A percentile compares a stretch with the other conserved stretches of the same genome.
phyloP scores from a whole-genome alignment of 2,329 filamentous ascomycete genomes.

The Rhynchosporium secalis region DNA sequence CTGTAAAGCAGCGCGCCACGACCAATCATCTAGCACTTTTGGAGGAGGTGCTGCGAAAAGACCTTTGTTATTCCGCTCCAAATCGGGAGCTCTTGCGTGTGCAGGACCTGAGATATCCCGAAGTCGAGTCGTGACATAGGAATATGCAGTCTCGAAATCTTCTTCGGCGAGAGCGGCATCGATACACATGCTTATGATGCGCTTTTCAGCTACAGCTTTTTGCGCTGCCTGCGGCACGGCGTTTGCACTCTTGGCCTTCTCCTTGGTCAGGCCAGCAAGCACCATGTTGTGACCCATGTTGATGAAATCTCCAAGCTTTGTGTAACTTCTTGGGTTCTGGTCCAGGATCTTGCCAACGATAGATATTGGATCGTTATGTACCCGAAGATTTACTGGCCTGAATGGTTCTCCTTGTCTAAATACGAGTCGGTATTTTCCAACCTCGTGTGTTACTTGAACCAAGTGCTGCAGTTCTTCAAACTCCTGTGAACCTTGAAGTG shows the following conservation, averaged over 20 bases:
- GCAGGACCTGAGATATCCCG: conserved; percentile 42
- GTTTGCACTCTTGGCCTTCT: conserved; percentile 17
- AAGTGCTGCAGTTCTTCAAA: conserved; percentile 62
- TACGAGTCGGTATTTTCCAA: conserved; percentile 75
- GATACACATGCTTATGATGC: conserved; percentile 78
- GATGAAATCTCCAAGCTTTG: conserved; percentile 70
- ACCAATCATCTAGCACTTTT: conserved; percentile 58
- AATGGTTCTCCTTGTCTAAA: conserved; percentile 80
- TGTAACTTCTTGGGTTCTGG: conserved; percentile 74
- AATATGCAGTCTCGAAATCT: conserved; percentile 85
- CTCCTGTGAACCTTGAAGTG: conserved; percentile 53
- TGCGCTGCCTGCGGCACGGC: conserved; percentile 29
- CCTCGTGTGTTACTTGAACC: conserved; percentile 69
- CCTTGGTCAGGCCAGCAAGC: conserved; percentile 52
- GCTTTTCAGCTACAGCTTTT: conserved; percentile 54
- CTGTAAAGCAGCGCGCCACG: conserved; percentile 76
- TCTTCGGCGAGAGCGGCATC: conserved; percentile 74
- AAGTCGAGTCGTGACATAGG: conserved; percentile 74
- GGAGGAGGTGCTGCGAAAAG: conserved; percentile 33
- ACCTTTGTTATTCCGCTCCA: conserved; percentile 28
- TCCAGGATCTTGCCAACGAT: conserved; percentile 73
- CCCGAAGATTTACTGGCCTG: conserved; percentile 74
- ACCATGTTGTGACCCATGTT: conserved; percentile 68
- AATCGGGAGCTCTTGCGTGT: conserved; percentile 27
- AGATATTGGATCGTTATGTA: conserved; percentile 71